Conservation (phyloP, 306 rosid species). For the Rosa multiflora region DNA sequence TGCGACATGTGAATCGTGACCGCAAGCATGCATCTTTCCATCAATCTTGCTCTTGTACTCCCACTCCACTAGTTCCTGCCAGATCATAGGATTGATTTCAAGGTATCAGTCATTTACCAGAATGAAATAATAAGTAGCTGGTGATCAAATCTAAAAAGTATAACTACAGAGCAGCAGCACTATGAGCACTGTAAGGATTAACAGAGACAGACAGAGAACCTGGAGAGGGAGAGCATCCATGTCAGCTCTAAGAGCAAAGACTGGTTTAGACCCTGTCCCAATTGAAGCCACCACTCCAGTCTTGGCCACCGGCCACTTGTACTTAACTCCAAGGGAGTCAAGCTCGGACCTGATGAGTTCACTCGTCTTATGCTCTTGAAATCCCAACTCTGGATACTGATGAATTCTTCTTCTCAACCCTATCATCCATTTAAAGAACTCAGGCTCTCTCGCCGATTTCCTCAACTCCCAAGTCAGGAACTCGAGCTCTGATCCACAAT, state of each 20-base stretch:
- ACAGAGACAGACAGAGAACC: constrained; percentile 15
- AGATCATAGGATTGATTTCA: neutral
- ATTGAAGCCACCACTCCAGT: constrained; percentile 42
- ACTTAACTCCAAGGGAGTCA: constrained; percentile 36
- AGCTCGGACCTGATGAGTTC: constrained; percentile 47
- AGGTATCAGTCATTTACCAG: neutral
- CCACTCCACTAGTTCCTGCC: constrained; percentile 52
- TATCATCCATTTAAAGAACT: constrained; percentile 43
- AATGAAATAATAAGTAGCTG: neutral
- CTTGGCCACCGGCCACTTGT: constrained; percentile 45
- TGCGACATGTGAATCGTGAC: constrained; percentile 56
- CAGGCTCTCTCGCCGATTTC: constrained; percentile 30
- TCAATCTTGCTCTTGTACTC: constrained; percentile 49
- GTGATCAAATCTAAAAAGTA: neutral
- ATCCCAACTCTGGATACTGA: constrained; percentile 44
- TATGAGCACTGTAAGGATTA: neutral
- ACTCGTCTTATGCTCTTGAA: constrained; percentile 45
- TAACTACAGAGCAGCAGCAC: neutral
- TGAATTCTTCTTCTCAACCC: constrained; percentile 43
- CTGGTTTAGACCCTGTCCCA: constrained; percentile 31
- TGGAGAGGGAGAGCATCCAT: constrained; percentile 53
- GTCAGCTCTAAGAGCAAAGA: constrained; percentile 46
- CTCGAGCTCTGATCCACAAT: constrained; percentile 24
- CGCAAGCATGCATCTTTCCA: constrained; percentile 55
- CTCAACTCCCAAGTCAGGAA: constrained; percentile 24